A percentile compares a stretch with the other conserved stretches of the same genome.
phyloP scores from a whole-genome alignment of 495 filamentous ascomycete species.

The Daldinia childiae region DNA sequence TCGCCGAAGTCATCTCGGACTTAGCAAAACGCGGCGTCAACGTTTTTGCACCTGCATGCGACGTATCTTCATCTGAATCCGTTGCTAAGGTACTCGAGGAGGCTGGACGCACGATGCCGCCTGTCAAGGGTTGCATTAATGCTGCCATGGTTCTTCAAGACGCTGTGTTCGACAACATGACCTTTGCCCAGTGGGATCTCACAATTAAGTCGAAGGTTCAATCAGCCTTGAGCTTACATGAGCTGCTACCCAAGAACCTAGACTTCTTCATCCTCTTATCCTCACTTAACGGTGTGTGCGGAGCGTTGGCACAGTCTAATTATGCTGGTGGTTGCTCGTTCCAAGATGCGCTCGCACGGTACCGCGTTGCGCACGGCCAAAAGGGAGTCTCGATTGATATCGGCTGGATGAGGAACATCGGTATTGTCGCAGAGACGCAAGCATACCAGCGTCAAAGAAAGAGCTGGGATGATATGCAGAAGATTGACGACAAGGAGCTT shows the following conservation, averaged over 20 bases:
- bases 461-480: conserved; percentile 39
- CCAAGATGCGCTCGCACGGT: conserved; percentile 58
- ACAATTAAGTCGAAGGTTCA: conserved; percentile 57
- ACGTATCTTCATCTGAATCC: conserved; percentile 46
- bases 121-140: conserved; percentile 64
- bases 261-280: conserved; percentile 70
- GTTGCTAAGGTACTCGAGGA: conserved; percentile 34
- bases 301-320: conserved; percentile 62
- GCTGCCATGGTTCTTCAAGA: conserved; percentile 62
- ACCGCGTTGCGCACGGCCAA: conserved; percentile 48
- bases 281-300: conserved; percentile 62
- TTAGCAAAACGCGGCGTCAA: conserved; percentile 40
- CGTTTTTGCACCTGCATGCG: conserved; percentile 49
- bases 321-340: conserved; percentile 69
- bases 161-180: conserved; percentile 60
- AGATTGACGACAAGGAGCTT: conserved; percentile 46
- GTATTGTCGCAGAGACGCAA: conserved; percentile 45
- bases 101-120: conserved; percentile 51
- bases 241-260: conserved; percentile 47
- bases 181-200: conserved; percentile 50
- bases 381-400: conserved; percentile 59
- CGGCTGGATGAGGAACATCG: conserved; percentile 52
- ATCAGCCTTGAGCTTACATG: conserved; percentile 60
- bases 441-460: conserved; percentile 40
- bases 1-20: conserved; percentile 35